phyloP scores from a whole-genome alignment of 768 basidiomycete genomes.

The Leccinum broughii region DNA sequence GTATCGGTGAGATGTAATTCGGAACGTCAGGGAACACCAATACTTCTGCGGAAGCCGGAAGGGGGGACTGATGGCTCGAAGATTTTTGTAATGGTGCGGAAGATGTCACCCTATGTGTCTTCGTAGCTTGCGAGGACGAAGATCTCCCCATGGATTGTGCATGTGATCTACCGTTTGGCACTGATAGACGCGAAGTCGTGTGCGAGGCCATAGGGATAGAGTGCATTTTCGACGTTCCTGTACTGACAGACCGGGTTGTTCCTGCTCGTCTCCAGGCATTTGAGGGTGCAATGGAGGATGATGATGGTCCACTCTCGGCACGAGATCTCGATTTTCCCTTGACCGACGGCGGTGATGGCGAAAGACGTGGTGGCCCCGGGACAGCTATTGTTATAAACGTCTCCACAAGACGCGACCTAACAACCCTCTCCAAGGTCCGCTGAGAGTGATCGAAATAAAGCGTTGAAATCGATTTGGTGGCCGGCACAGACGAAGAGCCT shows the following conservation, averaged over 20 bases:
- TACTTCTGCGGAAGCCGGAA: constrained; percentile 17
- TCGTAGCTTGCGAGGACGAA: constrained; percentile 18
- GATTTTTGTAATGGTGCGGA: constrained; percentile 29
- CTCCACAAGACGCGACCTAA: constrained; percentile 73
- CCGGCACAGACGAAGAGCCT: constrained; percentile 7
- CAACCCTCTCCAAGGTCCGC: constrained; percentile 63
- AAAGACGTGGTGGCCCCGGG: constrained; percentile 26
- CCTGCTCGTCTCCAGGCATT: constrained; percentile 8
- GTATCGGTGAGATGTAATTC: constrained; percentile 77
- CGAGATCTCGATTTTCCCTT: constrained; percentile 24
- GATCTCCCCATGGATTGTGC: constrained; percentile 17
- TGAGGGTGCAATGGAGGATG: constrained; percentile 3
- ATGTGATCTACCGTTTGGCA: constrained; percentile 19
- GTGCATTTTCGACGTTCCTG: constrained; percentile 19
- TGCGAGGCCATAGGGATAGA: constrained; percentile 9
- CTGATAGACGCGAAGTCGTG: constrained; percentile 12
- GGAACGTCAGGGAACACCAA: constrained; percentile 36
- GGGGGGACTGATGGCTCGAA: constrained; percentile 26
- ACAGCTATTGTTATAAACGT: constrained; percentile 67
- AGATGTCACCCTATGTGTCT: constrained; percentile 25
- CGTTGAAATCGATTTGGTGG: constrained; percentile 15
- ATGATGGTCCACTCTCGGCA: constrained; percentile 28
- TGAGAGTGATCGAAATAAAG: constrained; percentile 66
- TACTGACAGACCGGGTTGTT: constrained; percentile 16
- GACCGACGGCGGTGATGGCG: constrained; percentile 31